phyloP scores from a whole-genome alignment of 2,329 filamentous ascomycete genomes.

The Cladophialophora chaetospira region DNA sequence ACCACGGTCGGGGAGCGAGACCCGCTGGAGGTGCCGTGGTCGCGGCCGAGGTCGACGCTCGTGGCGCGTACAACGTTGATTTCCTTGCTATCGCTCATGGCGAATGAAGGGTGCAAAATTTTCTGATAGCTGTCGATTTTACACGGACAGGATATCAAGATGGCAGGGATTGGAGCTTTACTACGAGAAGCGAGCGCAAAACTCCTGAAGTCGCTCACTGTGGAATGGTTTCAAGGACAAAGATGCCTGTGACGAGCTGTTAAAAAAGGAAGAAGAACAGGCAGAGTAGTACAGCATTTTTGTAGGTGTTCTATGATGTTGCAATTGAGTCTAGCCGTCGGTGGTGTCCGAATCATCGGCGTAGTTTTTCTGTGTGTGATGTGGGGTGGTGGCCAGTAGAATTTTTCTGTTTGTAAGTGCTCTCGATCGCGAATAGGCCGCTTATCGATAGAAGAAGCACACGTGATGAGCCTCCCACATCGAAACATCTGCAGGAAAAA shows the following conservation, averaged over 20 bases:
- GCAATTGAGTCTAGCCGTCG: conserved; percentile 12
- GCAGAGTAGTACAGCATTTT: background rate
- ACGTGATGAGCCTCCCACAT: background rate
- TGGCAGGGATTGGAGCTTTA: conserved; percentile 50
- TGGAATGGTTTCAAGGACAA: conserved; percentile 25
- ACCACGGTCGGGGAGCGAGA: conserved; percentile 13
- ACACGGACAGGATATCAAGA: conserved; percentile 1
- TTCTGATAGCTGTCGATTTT: conserved; percentile 2
- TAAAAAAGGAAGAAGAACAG: conserved; percentile 4
- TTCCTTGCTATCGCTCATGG: conserved; percentile 29
- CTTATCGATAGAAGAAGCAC: conserved; percentile 1
- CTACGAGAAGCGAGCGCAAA: conserved; percentile 55
- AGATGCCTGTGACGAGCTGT: conserved; percentile 8
- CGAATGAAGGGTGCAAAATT: background rate
- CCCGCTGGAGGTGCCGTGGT: conserved; percentile 19
- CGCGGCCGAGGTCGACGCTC: conserved; percentile 26
- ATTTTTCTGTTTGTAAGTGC: background rate
- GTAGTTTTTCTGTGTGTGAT: background rate
- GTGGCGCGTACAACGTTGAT: conserved; percentile 25
- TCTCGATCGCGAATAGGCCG: background rate
- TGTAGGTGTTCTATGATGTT: conserved; percentile 13
- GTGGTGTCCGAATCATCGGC: conserved; percentile 11
- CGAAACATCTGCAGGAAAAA: too few species aligned
- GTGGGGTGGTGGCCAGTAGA: background rate
- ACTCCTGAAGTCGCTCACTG: conserved; percentile 59